Conservation (phyloP, 495 filamentous ascomycete species). For the Penicillium coffeae region DNA sequence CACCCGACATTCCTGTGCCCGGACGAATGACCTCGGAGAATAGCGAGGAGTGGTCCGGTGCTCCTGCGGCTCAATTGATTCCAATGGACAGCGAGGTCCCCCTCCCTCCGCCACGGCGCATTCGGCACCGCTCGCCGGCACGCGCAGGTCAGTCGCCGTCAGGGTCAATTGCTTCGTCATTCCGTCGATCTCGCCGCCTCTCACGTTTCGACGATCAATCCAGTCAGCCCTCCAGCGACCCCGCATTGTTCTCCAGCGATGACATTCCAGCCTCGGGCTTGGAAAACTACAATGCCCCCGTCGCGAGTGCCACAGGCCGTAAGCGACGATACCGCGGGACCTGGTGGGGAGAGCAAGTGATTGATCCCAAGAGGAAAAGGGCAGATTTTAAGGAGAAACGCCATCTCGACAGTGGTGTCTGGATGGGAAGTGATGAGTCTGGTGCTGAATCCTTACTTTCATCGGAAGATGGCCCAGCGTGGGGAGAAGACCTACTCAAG, state of each 20-base stretch:
- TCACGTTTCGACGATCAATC: conserved; percentile 42
- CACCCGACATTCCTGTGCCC: not conserved
- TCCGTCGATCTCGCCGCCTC: conserved; percentile 29
- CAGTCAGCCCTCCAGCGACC: conserved; percentile 63
- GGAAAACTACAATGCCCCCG: conserved; percentile 61
- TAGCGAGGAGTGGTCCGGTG: not conserved
- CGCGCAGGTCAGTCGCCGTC: conserved; percentile 9
- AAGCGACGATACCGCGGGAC: conserved; percentile 66
- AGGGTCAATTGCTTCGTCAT: conserved; percentile 18
- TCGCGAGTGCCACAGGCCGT: conserved; percentile 38
- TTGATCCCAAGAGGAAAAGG: conserved; percentile 48
- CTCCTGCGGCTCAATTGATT: conserved; percentile 1
- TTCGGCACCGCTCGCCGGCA: conserved; percentile 37
- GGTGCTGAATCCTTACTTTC: conserved; percentile 28
- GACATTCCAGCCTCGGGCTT: conserved; percentile 63
- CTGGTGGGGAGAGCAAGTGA: conserved; percentile 64
- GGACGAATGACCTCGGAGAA: conserved; percentile 3
- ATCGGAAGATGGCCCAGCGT: conserved; percentile 32
- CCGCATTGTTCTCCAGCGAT: conserved; percentile 74
- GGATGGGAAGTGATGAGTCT: conserved; percentile 65
- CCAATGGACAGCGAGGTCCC: conserved; percentile 44
- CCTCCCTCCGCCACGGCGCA: conserved; percentile 40
- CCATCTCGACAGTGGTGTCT: conserved; percentile 78
- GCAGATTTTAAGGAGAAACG: conserved; percentile 54
- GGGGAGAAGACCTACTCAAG: conserved; percentile 39